phyloP scores from a whole-genome alignment of 2,329 filamentous ascomycete species.

The Colletotrichum echinochloae region DNA sequence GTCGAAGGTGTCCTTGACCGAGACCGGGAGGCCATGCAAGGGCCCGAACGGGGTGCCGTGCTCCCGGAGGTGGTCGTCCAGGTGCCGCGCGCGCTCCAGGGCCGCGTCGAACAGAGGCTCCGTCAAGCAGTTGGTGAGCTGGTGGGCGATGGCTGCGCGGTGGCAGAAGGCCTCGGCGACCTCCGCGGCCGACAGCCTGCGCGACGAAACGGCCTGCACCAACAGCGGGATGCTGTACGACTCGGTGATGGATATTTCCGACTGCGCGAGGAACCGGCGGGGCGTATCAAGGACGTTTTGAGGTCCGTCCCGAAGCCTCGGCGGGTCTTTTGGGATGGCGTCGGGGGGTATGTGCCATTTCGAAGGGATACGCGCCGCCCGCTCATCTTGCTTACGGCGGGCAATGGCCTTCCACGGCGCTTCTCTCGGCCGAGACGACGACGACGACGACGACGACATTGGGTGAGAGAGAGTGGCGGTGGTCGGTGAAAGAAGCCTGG shows the following conservation, averaged over 20 bases:
- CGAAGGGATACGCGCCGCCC: constrained; percentile 20
- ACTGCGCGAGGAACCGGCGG: constrained; percentile 13
- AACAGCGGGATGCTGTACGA: constrained; percentile 7
- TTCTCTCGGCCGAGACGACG: not conserved
- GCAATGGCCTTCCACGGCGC: constrained; percentile 27
- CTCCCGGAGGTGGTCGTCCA: constrained; percentile 59
- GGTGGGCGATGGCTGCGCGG: constrained; percentile 61
- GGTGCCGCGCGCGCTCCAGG: constrained; percentile 57
- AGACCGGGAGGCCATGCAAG: constrained; percentile 71
- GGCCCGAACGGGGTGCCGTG: constrained; percentile 63
- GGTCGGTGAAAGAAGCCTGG: not conserved
- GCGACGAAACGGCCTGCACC: constrained; percentile 6
- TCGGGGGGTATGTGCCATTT: constrained; percentile 19
- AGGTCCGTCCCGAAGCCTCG: constrained; percentile 7
- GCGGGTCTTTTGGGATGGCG: constrained; percentile 21
- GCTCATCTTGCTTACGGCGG: constrained; percentile 28
- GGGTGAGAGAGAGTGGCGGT: accelerated
- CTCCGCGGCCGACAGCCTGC: constrained; percentile 2
- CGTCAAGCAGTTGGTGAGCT: constrained; percentile 65
- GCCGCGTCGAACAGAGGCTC: constrained; percentile 65
- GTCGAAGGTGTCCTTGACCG: constrained; percentile 60
- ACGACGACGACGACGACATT: too few species aligned
- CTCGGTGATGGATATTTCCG: constrained; percentile 29
- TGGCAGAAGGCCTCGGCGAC: constrained; percentile 33
- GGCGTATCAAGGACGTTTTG: constrained; percentile 27